phyloP scores from a whole-genome alignment of 192 early-diverging fungal genomes.

The Entophlyctis luteolus region DNA sequence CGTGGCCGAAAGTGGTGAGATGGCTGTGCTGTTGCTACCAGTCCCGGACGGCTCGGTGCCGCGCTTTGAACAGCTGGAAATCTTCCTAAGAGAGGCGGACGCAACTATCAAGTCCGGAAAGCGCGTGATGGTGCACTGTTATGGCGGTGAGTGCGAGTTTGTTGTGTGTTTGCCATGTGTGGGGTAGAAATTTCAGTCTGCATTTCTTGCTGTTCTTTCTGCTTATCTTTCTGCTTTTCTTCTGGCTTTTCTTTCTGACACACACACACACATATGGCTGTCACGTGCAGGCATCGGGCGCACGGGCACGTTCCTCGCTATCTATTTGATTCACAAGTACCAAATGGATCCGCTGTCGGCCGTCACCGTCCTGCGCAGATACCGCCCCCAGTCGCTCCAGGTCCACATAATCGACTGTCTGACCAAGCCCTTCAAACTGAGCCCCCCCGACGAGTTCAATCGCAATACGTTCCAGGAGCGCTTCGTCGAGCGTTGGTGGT shows the following conservation, averaged over 20 bases:
- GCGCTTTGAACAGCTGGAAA: conserved; percentile 26
- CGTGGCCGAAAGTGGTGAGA: conserved; percentile 9
- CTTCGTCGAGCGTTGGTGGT: conserved; percentile 36
- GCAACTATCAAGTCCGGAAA: conserved; percentile 30
- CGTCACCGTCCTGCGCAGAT: conserved; percentile 28
- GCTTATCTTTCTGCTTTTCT: too few species aligned
- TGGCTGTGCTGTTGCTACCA: conserved; percentile 42
- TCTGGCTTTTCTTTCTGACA: too few species aligned
- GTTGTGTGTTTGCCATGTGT: background rate
- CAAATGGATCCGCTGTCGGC: conserved; percentile 34
- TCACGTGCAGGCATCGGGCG: conserved; percentile 41
- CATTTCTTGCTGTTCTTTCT: too few species aligned
- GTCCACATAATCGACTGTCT: conserved; percentile 44
- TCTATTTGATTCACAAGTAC: conserved; percentile 48
- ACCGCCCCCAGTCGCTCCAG: conserved; percentile 46
- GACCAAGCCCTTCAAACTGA: conserved; percentile 34
- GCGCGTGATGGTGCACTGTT: conserved; percentile 47
- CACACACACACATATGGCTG: background rate
- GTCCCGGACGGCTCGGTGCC: conserved; percentile 47
- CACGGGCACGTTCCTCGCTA: conserved; percentile 45
- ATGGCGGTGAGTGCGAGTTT: conserved; percentile 24
- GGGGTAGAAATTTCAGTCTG: too few species aligned
- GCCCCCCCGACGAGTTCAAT: conserved; percentile 24
- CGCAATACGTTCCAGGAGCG: conserved; percentile 43
- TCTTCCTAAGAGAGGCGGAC: conserved; percentile 35